Evolutionary conservation across 345 rosid species (phyloP), one percentile per base, ranked within the genome.

Genomic region (Diplotaxis tenuifolia): DNA sequence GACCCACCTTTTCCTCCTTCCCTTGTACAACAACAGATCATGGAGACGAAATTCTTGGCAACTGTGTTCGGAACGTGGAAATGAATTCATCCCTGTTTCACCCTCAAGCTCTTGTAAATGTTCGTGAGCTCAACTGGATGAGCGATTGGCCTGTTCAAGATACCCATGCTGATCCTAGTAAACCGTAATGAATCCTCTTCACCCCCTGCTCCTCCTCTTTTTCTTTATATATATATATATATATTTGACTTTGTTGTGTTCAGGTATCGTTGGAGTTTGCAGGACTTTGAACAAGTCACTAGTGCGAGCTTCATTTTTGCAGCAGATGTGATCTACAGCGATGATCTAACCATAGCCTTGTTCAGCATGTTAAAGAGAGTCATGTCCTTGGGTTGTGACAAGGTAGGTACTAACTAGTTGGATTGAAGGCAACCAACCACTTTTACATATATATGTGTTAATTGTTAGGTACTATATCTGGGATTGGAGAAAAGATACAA

Each of bases 401-500:
- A 79, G 82, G 82, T 79, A 79, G 82, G 82, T 79, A 79, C 36
- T 40, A 40, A 40, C 47, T 4, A 59, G 8, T 19, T 36, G 25
- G 16, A 67, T 5, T 31, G 27, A 21, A 40, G 36, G 50, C 64
- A 62, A 54, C 14, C 49, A 62, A 54, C 18, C 56, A 65, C 12
- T 4, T 11, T 49, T 21, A 45, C 28, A 32, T 11, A 47, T 11
- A 32, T 16, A 9, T 65, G 63, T 49, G 63, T 49, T 4, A 58
- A 58, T 3, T 49, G 56, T 42, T 75, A 89, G 97, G 86, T 89
- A 50, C 74, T 93, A 55, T 93, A 91, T 78, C 70, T 94, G 83
- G 93, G 89, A 8, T 47, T 94, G 85, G 98, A 91, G 82, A 94
- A 94, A 72, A 92, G 96, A 58, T 94, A 88, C 84, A 94, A 94